A percentile compares a stretch with the other conserved stretches of the same genome.
Conservation (phyloP, 1,284 basidiomycete species). For the Sporisorium graminicola region DNA sequence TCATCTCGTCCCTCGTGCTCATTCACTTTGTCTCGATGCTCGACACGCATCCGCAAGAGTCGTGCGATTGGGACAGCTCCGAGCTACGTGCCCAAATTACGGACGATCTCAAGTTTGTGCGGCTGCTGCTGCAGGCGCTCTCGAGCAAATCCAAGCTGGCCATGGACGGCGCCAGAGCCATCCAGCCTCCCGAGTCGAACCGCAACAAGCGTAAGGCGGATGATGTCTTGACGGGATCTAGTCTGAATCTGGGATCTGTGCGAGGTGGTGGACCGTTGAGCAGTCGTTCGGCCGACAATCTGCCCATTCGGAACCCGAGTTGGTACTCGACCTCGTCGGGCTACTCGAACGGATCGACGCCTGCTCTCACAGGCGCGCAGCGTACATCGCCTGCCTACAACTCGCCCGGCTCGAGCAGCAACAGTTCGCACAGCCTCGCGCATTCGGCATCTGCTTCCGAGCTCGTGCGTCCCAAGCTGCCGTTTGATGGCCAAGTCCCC, state of each 20-base stretch:
- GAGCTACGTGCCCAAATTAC: constrained; percentile 56
- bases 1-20: constrained; percentile 56
- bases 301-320: constrained; percentile 34
- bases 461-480: constrained; percentile 30
- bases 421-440: constrained; percentile 39
- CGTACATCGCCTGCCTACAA: constrained; percentile 42
- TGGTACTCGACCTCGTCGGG: constrained; percentile 40
- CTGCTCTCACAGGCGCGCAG: constrained; percentile 18
- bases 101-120: constrained; percentile 60
- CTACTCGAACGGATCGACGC: constrained; percentile 40
- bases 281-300: constrained; percentile 37
- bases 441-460: constrained; percentile 38
- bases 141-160: constrained; percentile 55
- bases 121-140: constrained; percentile 55
- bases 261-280: constrained; percentile 35
- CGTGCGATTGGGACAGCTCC: constrained; percentile 52
- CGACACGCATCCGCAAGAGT: constrained; percentile 54
- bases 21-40: constrained; percentile 61
- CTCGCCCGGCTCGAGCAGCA: constrained; percentile 41
- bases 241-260: background rate
- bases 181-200: constrained; percentile 52
- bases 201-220: constrained; percentile 47
- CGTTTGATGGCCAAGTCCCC: constrained; percentile 34
- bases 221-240: constrained; percentile 26
- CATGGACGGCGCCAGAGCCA: constrained; percentile 50